phyloP scores from a whole-genome alignment of 2,329 filamentous ascomycete genomes.

The Pestalotiopsis fici region DNA sequence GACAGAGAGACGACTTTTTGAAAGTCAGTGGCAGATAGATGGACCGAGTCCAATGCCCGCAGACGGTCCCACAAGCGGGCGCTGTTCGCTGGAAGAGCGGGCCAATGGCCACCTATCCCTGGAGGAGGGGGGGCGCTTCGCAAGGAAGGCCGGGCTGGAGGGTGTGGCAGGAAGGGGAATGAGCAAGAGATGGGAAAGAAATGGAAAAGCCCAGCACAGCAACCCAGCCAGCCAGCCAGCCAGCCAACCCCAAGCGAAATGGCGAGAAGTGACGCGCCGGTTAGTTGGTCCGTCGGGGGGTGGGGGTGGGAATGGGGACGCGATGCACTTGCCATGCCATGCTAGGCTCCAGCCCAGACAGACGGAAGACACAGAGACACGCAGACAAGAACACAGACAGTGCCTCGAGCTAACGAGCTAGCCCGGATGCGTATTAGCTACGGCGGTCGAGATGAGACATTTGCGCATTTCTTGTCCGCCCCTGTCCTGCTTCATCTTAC shows the following conservation, averaged over 20 bases:
- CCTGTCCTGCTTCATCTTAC: constrained; percentile 7
- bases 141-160: not conserved
- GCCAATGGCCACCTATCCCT: not conserved
- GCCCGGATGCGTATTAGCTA: not conserved
- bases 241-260: not conserved
- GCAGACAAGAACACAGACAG: not conserved
- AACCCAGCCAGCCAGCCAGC: no score
- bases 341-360: not conserved
- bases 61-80: not conserved
- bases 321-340: not conserved
- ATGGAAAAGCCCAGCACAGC: not conserved
- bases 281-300: not conserved
- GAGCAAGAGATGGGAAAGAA: not conserved
- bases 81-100: not conserved
- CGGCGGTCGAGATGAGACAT: constrained; percentile 10
- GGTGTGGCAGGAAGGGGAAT: not conserved
- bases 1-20: not conserved
- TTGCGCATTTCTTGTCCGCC: constrained; percentile 5
- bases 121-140: not conserved
- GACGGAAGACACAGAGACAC: not conserved
- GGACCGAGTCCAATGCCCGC: not conserved
- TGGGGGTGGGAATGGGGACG: not conserved
- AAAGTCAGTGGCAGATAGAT: not conserved
- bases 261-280: not conserved
- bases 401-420: not conserved